Evolutionary conservation across 441 rosid species (phyloP).

Genomic region (Mallotus repandus): DNA sequence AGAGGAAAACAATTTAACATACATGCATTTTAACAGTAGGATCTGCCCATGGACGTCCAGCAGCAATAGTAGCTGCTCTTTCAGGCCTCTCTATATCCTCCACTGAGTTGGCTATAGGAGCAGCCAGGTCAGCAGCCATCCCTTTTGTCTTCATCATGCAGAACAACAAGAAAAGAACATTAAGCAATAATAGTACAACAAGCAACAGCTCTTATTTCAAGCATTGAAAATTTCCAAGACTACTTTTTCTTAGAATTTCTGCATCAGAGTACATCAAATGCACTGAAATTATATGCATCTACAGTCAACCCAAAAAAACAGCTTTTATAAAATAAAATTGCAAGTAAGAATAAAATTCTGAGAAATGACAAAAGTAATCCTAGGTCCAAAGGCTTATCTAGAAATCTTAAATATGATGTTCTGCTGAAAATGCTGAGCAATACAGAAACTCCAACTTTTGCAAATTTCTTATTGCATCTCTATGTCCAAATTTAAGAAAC

Average conservation of each 20-base stretch:
- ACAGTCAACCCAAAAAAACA: neutral
- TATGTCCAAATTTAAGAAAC: neutral
- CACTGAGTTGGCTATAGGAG: slow-evolving; percentile 43
- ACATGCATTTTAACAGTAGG: slow-evolving; percentile 59
- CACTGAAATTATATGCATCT: neutral
- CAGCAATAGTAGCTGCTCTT: slow-evolving; percentile 39
- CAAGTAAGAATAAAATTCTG: no score
- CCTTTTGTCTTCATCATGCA: slow-evolving; percentile 56
- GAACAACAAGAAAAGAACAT: slow-evolving; percentile 16
- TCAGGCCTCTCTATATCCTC: slow-evolving; percentile 65
- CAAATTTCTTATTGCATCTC: neutral
- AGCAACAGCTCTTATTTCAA: neutral
- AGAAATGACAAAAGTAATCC: neutral
- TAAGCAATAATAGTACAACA: neutral
- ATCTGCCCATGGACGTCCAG: slow-evolving; percentile 52
- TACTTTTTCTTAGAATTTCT: neutral
- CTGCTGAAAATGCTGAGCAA: neutral
- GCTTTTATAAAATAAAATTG: no score
- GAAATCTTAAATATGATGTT: no score
- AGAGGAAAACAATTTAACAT: slow-evolving; percentile 27
- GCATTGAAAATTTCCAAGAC: neutral
- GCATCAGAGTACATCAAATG: neutral
- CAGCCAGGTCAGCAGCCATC: slow-evolving; percentile 46
- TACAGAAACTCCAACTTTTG: neutral
- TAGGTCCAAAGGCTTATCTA: neutral